Evolutionary conservation across 2,329 filamentous ascomycete genomes (phyloP).

Genomic region (Fusarium floridanum): DNA sequence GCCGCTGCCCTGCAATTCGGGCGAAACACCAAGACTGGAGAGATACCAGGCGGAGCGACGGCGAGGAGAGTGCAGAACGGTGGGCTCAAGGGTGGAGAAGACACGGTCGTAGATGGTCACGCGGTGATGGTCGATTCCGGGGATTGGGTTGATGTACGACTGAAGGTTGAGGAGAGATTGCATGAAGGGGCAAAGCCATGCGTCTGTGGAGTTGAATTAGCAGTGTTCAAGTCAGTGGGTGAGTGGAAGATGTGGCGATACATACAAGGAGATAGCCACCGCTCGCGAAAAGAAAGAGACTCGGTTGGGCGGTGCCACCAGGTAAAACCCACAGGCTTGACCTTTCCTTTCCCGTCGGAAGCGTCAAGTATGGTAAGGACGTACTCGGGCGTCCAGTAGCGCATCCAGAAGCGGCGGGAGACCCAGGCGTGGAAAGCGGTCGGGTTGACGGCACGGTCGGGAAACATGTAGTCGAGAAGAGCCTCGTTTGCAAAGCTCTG

Average conservation of each 20-base stretch:
- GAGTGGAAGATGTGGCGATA: constrained; percentile 2
- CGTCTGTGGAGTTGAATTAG: constrained; percentile 32
- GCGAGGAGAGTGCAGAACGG: constrained; percentile 45
- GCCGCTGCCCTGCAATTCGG: constrained; percentile 49
- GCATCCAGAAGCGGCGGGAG: constrained; percentile 45
- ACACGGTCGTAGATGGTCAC: constrained; percentile 44
- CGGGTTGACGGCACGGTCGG: constrained; percentile 39
- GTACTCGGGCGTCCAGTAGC: constrained; percentile 53
- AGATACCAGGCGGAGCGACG: constrained; percentile 53
- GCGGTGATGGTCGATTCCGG: constrained; percentile 35
- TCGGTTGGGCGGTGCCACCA: constrained; percentile 51
- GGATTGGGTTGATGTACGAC: constrained; percentile 44
- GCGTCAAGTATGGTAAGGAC: constrained; percentile 46
- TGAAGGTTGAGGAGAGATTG: constrained; percentile 41
- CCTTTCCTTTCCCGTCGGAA: constrained; percentile 24
- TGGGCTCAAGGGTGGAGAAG: constrained; percentile 43
- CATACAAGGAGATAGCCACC: constrained; percentile 51
- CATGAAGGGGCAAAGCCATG: constrained; percentile 50
- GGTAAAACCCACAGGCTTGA: constrained; percentile 47
- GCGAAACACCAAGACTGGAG: constrained; percentile 50
- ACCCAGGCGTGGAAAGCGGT: constrained; percentile 39
- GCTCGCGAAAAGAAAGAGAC: constrained; percentile 45
- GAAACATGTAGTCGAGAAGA: constrained; percentile 51
- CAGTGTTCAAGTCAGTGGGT: background rate
- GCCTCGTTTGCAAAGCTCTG: constrained; percentile 48